These are phyloP conservation scores for Teunomyces stri DNA, from an alignment of 805 yeast genomes.

Conservation along the genomic window DNA sequence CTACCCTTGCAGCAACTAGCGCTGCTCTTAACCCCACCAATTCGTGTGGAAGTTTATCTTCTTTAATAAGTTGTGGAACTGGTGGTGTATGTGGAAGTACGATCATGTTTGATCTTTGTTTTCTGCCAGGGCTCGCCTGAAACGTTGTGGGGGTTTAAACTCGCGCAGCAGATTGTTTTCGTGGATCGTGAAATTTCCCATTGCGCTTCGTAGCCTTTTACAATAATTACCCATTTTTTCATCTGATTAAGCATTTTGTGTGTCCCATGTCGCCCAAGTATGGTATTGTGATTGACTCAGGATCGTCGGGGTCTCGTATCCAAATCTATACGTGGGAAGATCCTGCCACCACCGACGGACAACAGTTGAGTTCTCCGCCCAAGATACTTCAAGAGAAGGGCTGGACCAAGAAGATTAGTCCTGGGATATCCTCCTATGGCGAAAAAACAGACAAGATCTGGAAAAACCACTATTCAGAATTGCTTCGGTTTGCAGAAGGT, in stretches of 20 bases:
- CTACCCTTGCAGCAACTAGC: conserved; percentile 8
- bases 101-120: conserved; percentile 18
- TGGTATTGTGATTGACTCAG: conserved; percentile 92
- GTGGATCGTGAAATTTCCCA: background rate
- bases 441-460: conserved; percentile 58
- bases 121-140: too few relatives aligned
- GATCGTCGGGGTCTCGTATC: conserved; percentile 90
- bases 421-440: conserved; percentile 75
- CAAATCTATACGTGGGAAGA: conserved; percentile 82
- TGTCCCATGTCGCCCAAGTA: conserved; percentile 36
- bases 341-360: conserved; percentile 26
- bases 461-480: conserved; percentile 61
- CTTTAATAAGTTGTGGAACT: conserved; percentile 13
- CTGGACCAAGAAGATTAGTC: conserved; percentile 73
- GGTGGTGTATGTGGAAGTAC: conserved; percentile 37
- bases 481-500: conserved; percentile 65
- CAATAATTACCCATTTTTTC: background rate
- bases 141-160: background rate
- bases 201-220: background rate
- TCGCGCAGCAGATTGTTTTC: background rate
- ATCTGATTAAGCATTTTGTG: background rate
- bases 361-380: conserved; percentile 59
- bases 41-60: conserved; percentile 7
- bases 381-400: conserved; percentile 56
- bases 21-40: conserved; percentile 18